Evolutionary conservation across 1,139 yeast species (phyloP).

Genomic region (Starmera stellimalicola): DNA sequence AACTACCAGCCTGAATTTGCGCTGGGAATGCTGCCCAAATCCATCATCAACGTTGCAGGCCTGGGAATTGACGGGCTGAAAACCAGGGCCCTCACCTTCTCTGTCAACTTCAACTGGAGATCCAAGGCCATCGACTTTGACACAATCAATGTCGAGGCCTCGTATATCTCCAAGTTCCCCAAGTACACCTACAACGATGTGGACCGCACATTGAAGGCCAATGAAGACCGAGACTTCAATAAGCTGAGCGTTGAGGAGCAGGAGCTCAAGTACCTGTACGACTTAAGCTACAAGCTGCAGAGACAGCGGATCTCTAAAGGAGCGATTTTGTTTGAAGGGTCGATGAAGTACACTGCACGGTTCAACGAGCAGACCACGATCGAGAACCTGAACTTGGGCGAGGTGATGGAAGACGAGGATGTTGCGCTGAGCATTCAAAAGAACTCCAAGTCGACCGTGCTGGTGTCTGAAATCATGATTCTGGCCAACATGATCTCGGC

Average conservation of each 20-base stretch:
- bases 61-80: slow-evolving; percentile 38
- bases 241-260: slow-evolving; percentile 9
- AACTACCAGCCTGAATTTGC: slow-evolving; percentile 65
- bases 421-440: slow-evolving; percentile 18
- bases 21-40: slow-evolving; percentile 62
- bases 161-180: slow-evolving; percentile 33
- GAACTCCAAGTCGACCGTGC: slow-evolving; percentile 33
- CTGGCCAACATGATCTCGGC: slow-evolving; percentile 63
- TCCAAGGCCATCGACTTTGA: slow-evolving; percentile 23
- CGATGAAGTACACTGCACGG: slow-evolving; percentile 16
- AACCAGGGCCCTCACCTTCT: slow-evolving; percentile 43
- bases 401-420: slow-evolving; percentile 6
- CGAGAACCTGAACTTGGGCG: slow-evolving; percentile 3
- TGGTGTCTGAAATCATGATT: slow-evolving; percentile 82
- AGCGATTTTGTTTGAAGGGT: slow-evolving; percentile 29
- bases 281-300: slow-evolving; percentile 26
- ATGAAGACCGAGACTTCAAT: slow-evolving; percentile 1
- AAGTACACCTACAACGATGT: slow-evolving; percentile 42
- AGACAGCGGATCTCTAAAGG: slow-evolving; percentile 22
- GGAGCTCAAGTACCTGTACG: slow-evolving; percentile 28
- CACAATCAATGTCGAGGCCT: slow-evolving; percentile 26
- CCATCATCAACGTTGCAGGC: slow-evolving; percentile 44
- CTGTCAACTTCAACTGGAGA: slow-evolving; percentile 26
- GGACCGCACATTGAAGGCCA: slow-evolving; percentile 26
- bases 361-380: slow-evolving; percentile 10